phyloP scores from a whole-genome alignment of 2,329 filamentous ascomycete species.

The Chalaropsis thielavioides region DNA sequence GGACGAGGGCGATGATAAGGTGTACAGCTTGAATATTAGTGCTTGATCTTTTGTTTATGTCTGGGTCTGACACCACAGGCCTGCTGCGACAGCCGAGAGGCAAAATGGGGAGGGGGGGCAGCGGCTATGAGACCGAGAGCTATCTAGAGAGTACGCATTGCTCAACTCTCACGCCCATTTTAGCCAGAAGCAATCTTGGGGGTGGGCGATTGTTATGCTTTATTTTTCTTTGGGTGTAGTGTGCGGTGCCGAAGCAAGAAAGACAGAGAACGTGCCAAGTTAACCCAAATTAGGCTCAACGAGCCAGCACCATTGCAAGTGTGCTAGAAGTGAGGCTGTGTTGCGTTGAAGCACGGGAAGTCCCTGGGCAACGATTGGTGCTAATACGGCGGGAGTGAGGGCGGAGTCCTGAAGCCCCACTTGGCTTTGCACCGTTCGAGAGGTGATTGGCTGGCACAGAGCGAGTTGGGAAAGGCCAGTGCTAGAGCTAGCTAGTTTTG shows the following conservation, averaged over 20 bases:
- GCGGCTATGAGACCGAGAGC: not conserved
- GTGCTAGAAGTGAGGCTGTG: not conserved
- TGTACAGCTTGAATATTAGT: not conserved
- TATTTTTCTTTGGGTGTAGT: not conserved
- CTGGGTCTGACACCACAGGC: slow-evolving; percentile 1
- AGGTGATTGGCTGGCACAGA: not conserved
- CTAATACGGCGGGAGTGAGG: not conserved
- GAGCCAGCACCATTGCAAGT: not conserved
- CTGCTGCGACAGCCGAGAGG: not conserved
- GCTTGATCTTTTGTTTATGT: not conserved
- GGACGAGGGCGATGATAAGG: not conserved
- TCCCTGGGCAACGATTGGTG: not conserved
- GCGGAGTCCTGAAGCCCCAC: not conserved
- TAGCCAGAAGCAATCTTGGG: not conserved
- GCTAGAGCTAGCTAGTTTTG: not conserved
- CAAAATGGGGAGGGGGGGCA: not conserved
- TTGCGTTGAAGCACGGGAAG: not conserved
- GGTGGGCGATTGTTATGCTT: not conserved
- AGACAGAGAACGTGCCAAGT: not conserved
- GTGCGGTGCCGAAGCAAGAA: too few species aligned
- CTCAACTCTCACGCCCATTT: not conserved
- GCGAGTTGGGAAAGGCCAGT: not conserved
- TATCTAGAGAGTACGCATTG: not conserved
- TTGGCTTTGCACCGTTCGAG: not conserved
- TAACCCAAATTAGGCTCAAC: not conserved